Percentiles rank a stretch among this genome's conserved stretches.
phyloP scores from a whole-genome alignment of 352 stramenopile genomes.

The Bremia lactucae region DNA sequence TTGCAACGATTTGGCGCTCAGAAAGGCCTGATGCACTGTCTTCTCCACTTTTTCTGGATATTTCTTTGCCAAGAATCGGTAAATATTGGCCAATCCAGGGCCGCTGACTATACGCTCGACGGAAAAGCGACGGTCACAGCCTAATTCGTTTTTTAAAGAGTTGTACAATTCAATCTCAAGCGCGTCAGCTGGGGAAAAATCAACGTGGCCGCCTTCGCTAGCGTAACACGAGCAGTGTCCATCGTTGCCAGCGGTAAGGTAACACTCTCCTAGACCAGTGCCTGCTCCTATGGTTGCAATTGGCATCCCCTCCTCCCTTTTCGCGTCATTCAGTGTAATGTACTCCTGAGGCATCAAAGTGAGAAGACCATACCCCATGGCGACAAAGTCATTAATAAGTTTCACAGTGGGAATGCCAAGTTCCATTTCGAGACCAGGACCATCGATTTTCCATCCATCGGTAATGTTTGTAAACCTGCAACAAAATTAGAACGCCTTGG shows the following conservation, averaged over 20 bases:
- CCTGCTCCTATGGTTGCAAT: slow-evolving; percentile 94
- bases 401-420: slow-evolving; percentile 80
- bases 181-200: slow-evolving; percentile 87
- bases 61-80: slow-evolving; percentile 92
- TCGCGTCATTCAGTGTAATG: slow-evolving; percentile 80
- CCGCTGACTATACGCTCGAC: slow-evolving; percentile 94
- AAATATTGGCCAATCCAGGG: slow-evolving; percentile 91
- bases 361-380: slow-evolving; percentile 93
- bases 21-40: slow-evolving; percentile 62
- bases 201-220: slow-evolving; percentile 91
- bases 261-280: slow-evolving; percentile 94
- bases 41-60: slow-evolving; percentile 81
- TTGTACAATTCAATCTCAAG: slow-evolving; percentile 85
- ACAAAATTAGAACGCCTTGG: slow-evolving; percentile 1
- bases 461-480: slow-evolving; percentile 90
- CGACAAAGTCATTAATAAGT: slow-evolving; percentile 96
- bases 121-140: slow-evolving; percentile 82
- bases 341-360: slow-evolving; percentile 90
- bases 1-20: slow-evolving; percentile 49
- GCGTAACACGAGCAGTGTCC: slow-evolving; percentile 88
- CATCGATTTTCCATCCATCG: slow-evolving; percentile 85
- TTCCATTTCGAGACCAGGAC: slow-evolving; percentile 61
- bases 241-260: slow-evolving; percentile 82
- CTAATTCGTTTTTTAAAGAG: slow-evolving; percentile 78
- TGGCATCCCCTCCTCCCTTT: slow-evolving; percentile 59